Percentiles rank a stretch among this genome's conserved stretches.
Conservation (phyloP, 208 protist genomes). For the Porcisia deanei region DNA sequence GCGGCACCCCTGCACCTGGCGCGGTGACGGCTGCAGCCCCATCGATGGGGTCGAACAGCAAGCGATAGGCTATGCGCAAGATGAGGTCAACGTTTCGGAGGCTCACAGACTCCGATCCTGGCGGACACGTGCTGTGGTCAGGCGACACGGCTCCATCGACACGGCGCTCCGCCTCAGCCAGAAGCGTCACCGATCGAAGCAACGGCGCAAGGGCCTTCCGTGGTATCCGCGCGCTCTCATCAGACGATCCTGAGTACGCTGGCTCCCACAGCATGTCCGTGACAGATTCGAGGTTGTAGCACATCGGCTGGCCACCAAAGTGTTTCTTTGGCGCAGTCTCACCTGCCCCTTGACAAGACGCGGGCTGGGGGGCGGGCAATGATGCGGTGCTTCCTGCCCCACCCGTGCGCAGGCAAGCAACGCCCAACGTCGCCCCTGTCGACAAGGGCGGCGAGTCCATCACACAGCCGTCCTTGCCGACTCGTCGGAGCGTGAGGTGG, state of each 20-base stretch:
- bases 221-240: background rate
- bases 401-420: background rate
- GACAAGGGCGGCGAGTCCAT: background rate
- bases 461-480: background rate
- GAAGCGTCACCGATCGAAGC: slow-evolving; percentile 9
- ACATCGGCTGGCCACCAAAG: background rate
- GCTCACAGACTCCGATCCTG: background rate
- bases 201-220: background rate
- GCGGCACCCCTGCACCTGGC: background rate
- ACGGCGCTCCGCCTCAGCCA: slow-evolving; percentile 7
- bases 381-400: background rate
- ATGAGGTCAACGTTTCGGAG: background rate
- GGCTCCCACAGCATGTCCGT: background rate
- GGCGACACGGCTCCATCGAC: background rate
- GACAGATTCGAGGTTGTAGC: background rate
- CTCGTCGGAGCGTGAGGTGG: slow-evolving; percentile 3
- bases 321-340: background rate
- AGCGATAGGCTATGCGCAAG: slow-evolving; percentile 3
- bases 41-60: slow-evolving; percentile 1
- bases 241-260: background rate
- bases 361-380: background rate
- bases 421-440: background rate
- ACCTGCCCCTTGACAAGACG: background rate
- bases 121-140: background rate
- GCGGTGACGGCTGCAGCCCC: background rate